phyloP scores from a whole-genome alignment of 345 rosid species.

The Excoecaria cochinchinensis region DNA sequence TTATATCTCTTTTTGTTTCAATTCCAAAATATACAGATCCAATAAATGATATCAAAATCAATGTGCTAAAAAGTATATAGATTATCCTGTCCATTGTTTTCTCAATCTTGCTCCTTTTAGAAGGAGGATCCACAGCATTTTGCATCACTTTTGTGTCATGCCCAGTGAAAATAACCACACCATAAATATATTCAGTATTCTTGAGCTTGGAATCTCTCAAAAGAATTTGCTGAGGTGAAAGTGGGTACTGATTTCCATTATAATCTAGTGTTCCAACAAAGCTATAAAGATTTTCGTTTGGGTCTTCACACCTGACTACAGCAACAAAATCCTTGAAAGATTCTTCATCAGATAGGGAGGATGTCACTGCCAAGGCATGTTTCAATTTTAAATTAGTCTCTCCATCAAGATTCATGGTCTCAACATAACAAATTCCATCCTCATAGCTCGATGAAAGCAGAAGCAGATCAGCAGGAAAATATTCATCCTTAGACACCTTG shows the following conservation, averaged over 20 bases:
- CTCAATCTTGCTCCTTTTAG: constrained; percentile 90
- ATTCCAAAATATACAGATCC: constrained; percentile 75
- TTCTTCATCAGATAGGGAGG: constrained; percentile 31
- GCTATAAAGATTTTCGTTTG: constrained; percentile 70
- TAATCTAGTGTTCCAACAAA: constrained; percentile 71
- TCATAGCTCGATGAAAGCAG: constrained; percentile 74
- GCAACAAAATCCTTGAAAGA: constrained; percentile 46
- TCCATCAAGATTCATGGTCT: constrained; percentile 93
- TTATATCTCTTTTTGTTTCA: constrained; percentile 51
- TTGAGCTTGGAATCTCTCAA: constrained; percentile 82
- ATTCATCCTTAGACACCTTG: constrained; percentile 61
- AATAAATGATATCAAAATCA: constrained; percentile 57
- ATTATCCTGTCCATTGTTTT: constrained; percentile 85
- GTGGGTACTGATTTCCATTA: constrained; percentile 39
- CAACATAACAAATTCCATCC: constrained; percentile 88
- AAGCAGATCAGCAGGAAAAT: constrained; percentile 92
- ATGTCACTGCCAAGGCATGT: constrained; percentile 65
- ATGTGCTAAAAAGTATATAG: constrained; percentile 69
- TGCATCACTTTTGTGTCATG: constrained; percentile 96
- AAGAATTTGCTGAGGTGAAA: constrained; percentile 73
- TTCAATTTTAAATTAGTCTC: constrained; percentile 86
- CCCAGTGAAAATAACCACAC: constrained; percentile 84
- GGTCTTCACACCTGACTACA: constrained; percentile 73
- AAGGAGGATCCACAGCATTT: constrained; percentile 81
- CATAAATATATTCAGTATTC: constrained; percentile 63